A percentile compares a stretch with the other conserved stretches of the same genome.
Conservation (phyloP, 139 green algal genomes). For the Deuterostichococcus epilithicus region DNA sequence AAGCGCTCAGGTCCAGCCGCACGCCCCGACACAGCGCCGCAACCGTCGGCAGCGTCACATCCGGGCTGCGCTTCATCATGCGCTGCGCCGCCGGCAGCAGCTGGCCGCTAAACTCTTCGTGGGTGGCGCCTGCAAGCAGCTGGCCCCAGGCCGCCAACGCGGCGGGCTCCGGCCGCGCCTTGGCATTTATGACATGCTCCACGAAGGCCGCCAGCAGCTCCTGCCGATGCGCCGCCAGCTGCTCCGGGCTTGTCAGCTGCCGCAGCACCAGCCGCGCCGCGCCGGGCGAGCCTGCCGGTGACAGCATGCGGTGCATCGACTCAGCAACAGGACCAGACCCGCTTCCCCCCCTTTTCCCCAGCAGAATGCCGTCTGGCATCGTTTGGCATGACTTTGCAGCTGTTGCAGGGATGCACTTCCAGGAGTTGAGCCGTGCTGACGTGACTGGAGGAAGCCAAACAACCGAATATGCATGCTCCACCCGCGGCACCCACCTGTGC, state of each 20-base stretch:
- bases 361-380: no score
- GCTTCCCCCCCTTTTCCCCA: no score
- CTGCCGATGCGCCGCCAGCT: not conserved
- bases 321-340: no score
- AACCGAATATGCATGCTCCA: no score
- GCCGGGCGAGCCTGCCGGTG: not conserved
- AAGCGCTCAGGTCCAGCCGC: slow-evolving; percentile 37
- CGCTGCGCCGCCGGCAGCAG: slow-evolving; percentile 56
- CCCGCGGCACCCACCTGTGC: slow-evolving; percentile 6
- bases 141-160: slow-evolving; percentile 32
- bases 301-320: no score
- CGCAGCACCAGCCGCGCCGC: slow-evolving; percentile 1
- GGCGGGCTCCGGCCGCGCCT: slow-evolving; percentile 11
- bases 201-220: not conserved
- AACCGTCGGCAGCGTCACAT: slow-evolving; percentile 49
- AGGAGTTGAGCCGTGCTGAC: no score
- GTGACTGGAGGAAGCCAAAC: no score
- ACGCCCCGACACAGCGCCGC: slow-evolving; percentile 28
- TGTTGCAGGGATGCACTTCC: no score
- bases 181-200: slow-evolving; percentile 33
- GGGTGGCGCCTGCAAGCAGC: slow-evolving; percentile 38
- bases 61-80: slow-evolving; percentile 66
- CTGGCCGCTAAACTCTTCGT: slow-evolving; percentile 40
- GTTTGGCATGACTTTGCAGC: no score
- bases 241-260: not conserved